Evolutionary conservation across 106 monocot genomes (phyloP).

Genomic region (Hemerocallis citrina): DNA sequence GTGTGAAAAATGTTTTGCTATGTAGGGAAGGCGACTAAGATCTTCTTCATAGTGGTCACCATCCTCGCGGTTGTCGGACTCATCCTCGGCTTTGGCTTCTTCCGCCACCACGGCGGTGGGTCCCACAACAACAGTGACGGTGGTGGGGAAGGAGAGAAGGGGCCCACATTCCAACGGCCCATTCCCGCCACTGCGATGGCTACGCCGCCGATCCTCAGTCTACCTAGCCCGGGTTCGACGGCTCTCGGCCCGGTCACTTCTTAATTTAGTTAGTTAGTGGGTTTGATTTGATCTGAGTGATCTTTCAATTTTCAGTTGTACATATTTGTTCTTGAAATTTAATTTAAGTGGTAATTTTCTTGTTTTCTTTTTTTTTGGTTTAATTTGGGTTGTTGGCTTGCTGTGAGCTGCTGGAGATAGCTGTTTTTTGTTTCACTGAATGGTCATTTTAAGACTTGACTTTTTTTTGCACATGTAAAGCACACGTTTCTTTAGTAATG

Average conservation of each 20-base stretch:
- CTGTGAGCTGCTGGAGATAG: no score
- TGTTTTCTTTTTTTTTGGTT: no score
- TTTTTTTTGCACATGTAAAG: no score
- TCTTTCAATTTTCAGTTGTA: no score
- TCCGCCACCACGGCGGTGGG: conserved; percentile 27
- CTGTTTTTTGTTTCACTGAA: no score
- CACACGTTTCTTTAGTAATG: no score
- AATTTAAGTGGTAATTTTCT: no score
- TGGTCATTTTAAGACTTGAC: no score
- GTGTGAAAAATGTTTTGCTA: conserved; percentile 37
- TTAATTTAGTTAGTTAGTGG: no score
- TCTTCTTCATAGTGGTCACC: conserved; percentile 62
- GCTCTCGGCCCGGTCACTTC: not conserved
- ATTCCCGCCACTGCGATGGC: conserved; percentile 1
- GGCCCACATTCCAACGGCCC: conserved; percentile 1
- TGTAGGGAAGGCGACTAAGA: conserved; percentile 93
- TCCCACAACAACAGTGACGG: conserved; percentile 9
- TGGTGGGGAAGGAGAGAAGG: conserved; percentile 3
- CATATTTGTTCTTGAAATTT: no score
- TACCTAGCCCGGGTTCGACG: not conserved
- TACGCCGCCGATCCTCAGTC: conserved; percentile 1
- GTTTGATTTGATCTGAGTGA: no score
- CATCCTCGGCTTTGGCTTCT: conserved; percentile 48
- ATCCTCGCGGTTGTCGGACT: conserved; percentile 38
- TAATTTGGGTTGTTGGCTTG: no score